A percentile compares a stretch with the other conserved stretches of the same genome.
These are phyloP conservation scores for Sporothrix inflata DNA, from an alignment of 2,329 filamentous ascomycete species.

Conservation along the genomic window DNA sequence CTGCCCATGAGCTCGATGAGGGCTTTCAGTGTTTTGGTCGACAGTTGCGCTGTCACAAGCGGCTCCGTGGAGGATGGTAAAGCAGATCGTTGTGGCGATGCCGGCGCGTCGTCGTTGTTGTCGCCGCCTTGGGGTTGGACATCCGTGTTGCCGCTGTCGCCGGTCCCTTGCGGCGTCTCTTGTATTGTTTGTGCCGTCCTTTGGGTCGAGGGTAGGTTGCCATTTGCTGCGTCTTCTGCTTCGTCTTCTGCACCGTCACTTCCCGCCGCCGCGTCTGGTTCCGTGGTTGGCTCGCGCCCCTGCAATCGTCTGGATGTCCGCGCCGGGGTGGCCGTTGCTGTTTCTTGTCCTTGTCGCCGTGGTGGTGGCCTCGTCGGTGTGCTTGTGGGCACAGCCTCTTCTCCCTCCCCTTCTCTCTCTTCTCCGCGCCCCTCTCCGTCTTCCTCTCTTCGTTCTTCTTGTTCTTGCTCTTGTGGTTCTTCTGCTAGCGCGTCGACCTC, in stretches of 20 bases:
- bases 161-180: not conserved
- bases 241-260: not conserved
- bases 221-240: not conserved
- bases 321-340: not conserved
- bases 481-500: not conserved
- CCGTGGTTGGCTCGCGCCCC: not conserved
- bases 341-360: not conserved
- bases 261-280: not conserved
- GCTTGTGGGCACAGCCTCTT: not conserved
- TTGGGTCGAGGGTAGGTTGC: not conserved
- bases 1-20: conserved; percentile 30
- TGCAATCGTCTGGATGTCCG: not conserved
- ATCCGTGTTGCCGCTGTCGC: not conserved
- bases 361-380: not conserved
- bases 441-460: not conserved
- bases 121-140: not conserved
- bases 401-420: not conserved
- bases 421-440: not conserved
- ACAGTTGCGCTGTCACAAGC: not conserved
- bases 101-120: not conserved
- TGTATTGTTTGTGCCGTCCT: not conserved
- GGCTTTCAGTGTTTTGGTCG: not conserved
- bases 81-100: not conserved
- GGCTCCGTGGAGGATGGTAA: not conserved
- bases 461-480: not conserved